These are phyloP conservation scores for Sporothrix euskadiensis DNA, from an alignment of 2,329 filamentous ascomycete species.

Conservation along the genomic window DNA sequence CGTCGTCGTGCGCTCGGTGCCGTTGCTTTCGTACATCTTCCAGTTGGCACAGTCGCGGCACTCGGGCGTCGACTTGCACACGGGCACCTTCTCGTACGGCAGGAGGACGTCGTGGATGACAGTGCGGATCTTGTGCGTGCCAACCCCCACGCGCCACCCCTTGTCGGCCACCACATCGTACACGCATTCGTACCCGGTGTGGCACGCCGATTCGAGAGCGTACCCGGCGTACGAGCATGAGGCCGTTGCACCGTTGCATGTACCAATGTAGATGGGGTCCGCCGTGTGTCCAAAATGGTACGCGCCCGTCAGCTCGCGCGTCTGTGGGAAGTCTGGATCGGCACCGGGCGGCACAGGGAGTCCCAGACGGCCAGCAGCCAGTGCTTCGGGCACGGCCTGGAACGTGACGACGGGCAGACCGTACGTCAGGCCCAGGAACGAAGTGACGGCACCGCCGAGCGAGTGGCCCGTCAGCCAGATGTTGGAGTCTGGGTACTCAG, in stretches of 20 bases:
- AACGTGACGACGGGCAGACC: conserved; percentile 90
- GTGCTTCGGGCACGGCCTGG: conserved; percentile 86
- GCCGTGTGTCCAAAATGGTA: conserved; percentile 95
- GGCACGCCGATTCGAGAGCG: conserved; percentile 89
- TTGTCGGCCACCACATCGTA: conserved; percentile 92
- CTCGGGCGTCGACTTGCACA: conserved; percentile 72
- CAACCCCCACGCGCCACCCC: conserved; percentile 87
- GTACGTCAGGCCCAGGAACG: conserved; percentile 87
- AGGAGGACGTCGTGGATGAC: conserved; percentile 87
- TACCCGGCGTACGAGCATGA: conserved; percentile 91
- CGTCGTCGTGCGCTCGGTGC: conserved; percentile 69
- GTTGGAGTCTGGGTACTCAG: conserved; percentile 78
- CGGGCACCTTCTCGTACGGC: conserved; percentile 77
- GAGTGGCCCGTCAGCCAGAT: conserved; percentile 94
- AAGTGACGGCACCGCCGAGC: conserved; percentile 83
- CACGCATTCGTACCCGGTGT: conserved; percentile 81
- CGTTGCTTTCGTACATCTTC: conserved; percentile 95
- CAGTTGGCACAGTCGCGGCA: conserved; percentile 90
- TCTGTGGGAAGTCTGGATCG: conserved; percentile 69
- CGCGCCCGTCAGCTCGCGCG: conserved; percentile 70
- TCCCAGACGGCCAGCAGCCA: conserved; percentile 80
- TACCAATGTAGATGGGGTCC: conserved; percentile 89
- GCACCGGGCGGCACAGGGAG: conserved; percentile 81
- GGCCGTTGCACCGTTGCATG: conserved; percentile 86
- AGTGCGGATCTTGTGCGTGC: conserved; percentile 84